Evolutionary conservation across 2,329 filamentous ascomycete genomes (phyloP).

Genomic region (Nemania abortiva): DNA sequence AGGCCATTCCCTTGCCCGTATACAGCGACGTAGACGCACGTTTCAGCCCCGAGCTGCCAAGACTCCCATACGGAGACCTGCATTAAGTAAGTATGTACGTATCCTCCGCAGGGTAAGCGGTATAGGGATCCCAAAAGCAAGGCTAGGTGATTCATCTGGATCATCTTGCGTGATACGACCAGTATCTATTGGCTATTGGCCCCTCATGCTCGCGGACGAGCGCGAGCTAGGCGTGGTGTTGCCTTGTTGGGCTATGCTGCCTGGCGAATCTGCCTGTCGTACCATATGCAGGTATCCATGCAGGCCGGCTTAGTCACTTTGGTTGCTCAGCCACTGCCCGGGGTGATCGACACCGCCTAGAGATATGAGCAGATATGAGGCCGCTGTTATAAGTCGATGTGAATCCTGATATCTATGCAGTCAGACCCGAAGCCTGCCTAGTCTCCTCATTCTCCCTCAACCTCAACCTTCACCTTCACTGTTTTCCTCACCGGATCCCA

Average conservation of each 20-base stretch:
- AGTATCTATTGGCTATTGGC: constrained; percentile 19
- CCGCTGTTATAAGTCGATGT: not conserved
- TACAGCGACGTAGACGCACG: constrained; percentile 1
- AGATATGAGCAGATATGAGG: not conserved
- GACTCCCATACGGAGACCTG: constrained; percentile 8
- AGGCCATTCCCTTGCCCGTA: not conserved
- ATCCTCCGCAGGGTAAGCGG: too few relatives aligned
- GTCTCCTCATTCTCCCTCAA: not conserved
- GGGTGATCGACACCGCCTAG: constrained; percentile 14
- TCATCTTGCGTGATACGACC: not conserved
- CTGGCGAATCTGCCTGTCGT: constrained; percentile 14
- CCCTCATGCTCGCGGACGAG: not conserved
- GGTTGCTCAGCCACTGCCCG: not conserved
- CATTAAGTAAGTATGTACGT: too few relatives aligned
- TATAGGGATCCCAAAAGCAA: too few relatives aligned
- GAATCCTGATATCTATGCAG: not conserved
- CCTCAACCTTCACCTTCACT: not conserved
- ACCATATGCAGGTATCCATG: constrained; percentile 4
- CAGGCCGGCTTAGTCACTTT: constrained; percentile 1
- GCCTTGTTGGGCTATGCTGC: constrained; percentile 24
- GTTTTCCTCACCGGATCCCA: not conserved
- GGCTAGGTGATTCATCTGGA: not conserved
- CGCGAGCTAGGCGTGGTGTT: not conserved
- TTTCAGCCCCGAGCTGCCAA: constrained; percentile 17
- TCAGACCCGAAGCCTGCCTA: not conserved